These are phyloP conservation scores for Avena insularis DNA, from an alignment of 176 grass and related monocot genomes.

Conservation along the genomic window DNA sequence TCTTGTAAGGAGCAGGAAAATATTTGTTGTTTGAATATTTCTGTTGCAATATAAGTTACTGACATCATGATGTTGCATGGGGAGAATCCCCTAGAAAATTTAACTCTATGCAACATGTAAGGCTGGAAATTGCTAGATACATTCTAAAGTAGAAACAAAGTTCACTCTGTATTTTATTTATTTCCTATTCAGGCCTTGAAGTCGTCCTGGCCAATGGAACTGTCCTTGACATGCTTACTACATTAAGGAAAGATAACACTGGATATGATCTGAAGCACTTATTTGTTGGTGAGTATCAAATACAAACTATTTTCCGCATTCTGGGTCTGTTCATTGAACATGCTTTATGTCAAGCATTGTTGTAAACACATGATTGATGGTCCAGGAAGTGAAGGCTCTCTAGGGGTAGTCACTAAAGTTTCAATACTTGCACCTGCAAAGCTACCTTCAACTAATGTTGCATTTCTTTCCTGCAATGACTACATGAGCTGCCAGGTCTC, in stretches of 20 bases:
- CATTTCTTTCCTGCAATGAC: slow-evolving; percentile 94
- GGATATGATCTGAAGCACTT: slow-evolving; percentile 98
- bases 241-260: slow-evolving; percentile 96
- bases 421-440: slow-evolving; percentile 91
- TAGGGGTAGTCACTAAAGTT: slow-evolving; percentile 91
- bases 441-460: slow-evolving; percentile 79
- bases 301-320: slow-evolving; percentile 12
- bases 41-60: slow-evolving; percentile 25
- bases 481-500: slow-evolving; percentile 87
- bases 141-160: not conserved
- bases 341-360: slow-evolving; percentile 25
- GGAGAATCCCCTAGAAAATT: slow-evolving; percentile 5
- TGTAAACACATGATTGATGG: slow-evolving; percentile 48
- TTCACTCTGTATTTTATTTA: slow-evolving; percentile 25
- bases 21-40: slow-evolving; percentile 6
- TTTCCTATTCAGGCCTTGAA: slow-evolving; percentile 72
- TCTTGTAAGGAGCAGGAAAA: slow-evolving; percentile 2
- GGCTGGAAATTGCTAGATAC: not conserved
- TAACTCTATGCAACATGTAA: slow-evolving; percentile 22
- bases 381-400: slow-evolving; percentile 95
- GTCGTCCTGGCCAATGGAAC: slow-evolving; percentile 89
- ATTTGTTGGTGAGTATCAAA: slow-evolving; percentile 67
- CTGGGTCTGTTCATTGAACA: slow-evolving; percentile 14
- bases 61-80: not conserved
- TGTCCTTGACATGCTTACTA: slow-evolving; percentile 94